Evolutionary conservation across 768 basidiomycete species (phyloP).

Genomic region (Gloeostereum incarnatum): DNA sequence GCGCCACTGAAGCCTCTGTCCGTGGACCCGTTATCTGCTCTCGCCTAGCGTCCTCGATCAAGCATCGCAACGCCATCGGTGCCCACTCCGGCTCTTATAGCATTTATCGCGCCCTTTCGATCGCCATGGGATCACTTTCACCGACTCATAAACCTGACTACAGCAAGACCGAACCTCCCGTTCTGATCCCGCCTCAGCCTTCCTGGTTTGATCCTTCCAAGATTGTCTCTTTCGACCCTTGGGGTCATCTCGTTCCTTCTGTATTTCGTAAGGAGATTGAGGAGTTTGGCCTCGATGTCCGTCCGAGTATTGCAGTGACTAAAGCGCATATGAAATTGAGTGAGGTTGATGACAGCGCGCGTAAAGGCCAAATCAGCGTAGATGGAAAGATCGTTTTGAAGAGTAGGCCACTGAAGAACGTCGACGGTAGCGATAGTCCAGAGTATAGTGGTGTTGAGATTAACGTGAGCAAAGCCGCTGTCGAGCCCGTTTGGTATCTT

Average conservation of each 20-base stretch:
- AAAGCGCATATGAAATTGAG: conserved; percentile 91
- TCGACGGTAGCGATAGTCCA: conserved; percentile 48
- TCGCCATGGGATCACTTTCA: conserved; percentile 79
- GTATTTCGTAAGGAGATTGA: conserved; percentile 58
- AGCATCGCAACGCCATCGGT: conserved; percentile 88
- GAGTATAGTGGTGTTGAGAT: conserved; percentile 80
- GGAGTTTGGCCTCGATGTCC: conserved; percentile 65
- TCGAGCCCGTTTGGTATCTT: conserved; percentile 95
- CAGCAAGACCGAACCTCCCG: conserved; percentile 75
- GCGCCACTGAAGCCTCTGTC: conserved; percentile 46
- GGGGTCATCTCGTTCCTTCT: conserved; percentile 79
- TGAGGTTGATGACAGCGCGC: conserved; percentile 79
- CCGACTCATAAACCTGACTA: conserved; percentile 81
- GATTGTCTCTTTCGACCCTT: conserved; percentile 92
- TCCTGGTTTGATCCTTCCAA: conserved; percentile 68
- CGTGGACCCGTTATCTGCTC: conserved; percentile 90
- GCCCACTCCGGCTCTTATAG: conserved; percentile 92
- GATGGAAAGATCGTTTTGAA: conserved; percentile 80
- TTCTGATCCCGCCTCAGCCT: conserved; percentile 66
- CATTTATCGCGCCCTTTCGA: conserved; percentile 88
- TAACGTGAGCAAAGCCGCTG: conserved; percentile 83
- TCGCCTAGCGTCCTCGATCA: conserved; percentile 75
- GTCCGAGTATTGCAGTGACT: conserved; percentile 91
- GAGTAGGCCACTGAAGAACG: conserved; percentile 52
- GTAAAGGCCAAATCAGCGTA: conserved; percentile 59